Evolutionary conservation across 1,139 yeast species (phyloP).

Genomic region (Yamadazyma friedrichii): DNA sequence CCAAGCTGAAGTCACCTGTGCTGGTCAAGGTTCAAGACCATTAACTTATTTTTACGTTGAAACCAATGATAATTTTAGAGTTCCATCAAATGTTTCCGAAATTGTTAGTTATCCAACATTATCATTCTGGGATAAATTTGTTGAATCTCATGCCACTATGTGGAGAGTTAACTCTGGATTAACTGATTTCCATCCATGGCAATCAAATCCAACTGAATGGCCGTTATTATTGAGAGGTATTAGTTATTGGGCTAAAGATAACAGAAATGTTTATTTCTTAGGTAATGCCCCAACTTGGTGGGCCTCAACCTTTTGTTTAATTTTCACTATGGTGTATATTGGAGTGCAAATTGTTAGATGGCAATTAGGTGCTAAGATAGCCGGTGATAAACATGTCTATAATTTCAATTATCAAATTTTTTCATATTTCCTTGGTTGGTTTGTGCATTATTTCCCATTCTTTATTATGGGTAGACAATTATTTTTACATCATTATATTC

Average conservation of each 20-base stretch:
- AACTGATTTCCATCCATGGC: constrained; percentile 83
- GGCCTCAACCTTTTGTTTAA: constrained; percentile 63
- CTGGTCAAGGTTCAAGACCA: constrained; percentile 72
- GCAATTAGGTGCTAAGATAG: constrained; percentile 63
- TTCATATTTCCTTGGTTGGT: constrained; percentile 78
- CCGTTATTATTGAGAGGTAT: constrained; percentile 88
- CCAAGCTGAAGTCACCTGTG: constrained; percentile 96
- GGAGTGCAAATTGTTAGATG: constrained; percentile 63
- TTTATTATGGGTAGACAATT: constrained; percentile 92
- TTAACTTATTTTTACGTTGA: constrained; percentile 89
- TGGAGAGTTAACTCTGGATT: constrained; percentile 87
- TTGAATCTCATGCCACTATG: constrained; percentile 84
- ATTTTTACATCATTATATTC: constrained; percentile 90
- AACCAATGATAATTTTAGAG: constrained; percentile 53
- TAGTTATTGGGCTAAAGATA: constrained; percentile 84
- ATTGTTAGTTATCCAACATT: constrained; percentile 59
- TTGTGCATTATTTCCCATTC: constrained; percentile 80
- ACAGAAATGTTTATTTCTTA: constrained; percentile 76
- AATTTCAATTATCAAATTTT: constrained; percentile 72
- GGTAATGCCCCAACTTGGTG: constrained; percentile 96
- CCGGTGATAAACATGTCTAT: constrained; percentile 54
- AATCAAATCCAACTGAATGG: constrained; percentile 88
- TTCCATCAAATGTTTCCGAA: constrained; percentile 24
- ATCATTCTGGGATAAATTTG: constrained; percentile 65
- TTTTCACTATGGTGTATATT: constrained; percentile 54